Evolutionary conservation across 345 rosid species (phyloP), one percentile per base, ranked within the genome.

Genomic region (Gynandropsis gynandra): DNA sequence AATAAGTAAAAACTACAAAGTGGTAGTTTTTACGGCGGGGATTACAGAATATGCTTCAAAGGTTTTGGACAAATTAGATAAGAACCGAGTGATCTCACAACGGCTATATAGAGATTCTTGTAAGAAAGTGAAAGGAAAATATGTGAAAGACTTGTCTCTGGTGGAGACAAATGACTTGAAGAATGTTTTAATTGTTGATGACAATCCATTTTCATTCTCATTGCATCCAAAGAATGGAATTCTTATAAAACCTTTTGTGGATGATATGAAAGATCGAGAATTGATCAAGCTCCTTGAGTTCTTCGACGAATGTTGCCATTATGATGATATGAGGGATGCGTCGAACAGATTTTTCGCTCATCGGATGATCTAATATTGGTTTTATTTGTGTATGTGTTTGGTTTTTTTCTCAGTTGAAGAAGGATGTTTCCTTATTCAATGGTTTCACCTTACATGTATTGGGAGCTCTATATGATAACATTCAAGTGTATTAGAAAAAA

Each of bases 1-100:
- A 33, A 56, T 87, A 27, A 64, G 78, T 49, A 58, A 72, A 37
- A 77, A 65, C 11, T 79, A 62, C 42, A 84, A 79, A 65, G 70
- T 87, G 56, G 98, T 71, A 47, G 74, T 87, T 38, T 87, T 92
- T 72, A 92, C 98, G 9, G 96, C 98, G 5, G 98, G 93, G 15
- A 53, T 92, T 9, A 70, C 57, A 24, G 89, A 76, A 56, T 92
- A 92, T 51, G 98, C 95, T 7, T 71, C 95, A 0, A 66, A 76
- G 63, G 78, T 87, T 42, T 67, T 92, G 44, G 93, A 87, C 20
- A 70, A 62, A 67, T 58, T 92, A 6, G 98, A 87, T 56, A 66
- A 52, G 33, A 68, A 74, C 15, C 73, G 76, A 50, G 43, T 80
- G 55, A 78, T 92, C 13, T 80, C 96, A 0, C 81, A 80, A 58